Conservation (phyloP, 257 asterid genomes). For the Handroanthus guayacan region DNA sequence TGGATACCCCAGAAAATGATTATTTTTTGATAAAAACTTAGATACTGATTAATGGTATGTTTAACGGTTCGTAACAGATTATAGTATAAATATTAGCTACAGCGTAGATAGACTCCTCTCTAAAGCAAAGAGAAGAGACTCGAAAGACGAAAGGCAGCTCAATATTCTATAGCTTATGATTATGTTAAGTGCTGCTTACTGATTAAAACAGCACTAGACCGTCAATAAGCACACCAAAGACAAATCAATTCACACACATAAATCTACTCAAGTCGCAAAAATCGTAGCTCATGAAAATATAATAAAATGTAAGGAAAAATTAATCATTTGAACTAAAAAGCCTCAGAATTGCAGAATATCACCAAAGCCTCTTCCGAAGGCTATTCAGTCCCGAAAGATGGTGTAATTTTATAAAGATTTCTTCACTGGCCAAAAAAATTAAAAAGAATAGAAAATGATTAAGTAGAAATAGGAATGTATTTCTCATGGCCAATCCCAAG, state of each 20-base stretch:
- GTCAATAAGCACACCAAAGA: conserved; percentile 46
- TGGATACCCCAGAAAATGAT: too few species aligned
- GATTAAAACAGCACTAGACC: conserved; percentile 47
- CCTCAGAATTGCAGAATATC: conserved; percentile 89
- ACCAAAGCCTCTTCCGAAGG: conserved; percentile 46
- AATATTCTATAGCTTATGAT: conserved; percentile 47
- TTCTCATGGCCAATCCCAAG: conserved; percentile 84
- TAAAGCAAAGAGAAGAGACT: conserved; percentile 14
- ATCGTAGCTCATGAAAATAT: not conserved
- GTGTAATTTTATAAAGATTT: conserved; percentile 48
- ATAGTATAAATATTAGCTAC: conserved; percentile 35
- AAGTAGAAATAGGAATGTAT: conserved; percentile 32
- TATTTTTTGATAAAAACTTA: too few species aligned
- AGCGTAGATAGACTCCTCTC: conserved; percentile 37
- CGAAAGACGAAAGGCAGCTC: conserved; percentile 44
- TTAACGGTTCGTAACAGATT: too few species aligned
- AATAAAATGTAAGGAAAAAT: not conserved
- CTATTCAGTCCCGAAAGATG: conserved; percentile 92
- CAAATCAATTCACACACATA: too few species aligned
- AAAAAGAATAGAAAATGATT: not conserved
- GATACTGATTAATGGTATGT: too few species aligned
- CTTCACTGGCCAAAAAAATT: conserved; percentile 52
- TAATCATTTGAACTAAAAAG: conserved; percentile 4
- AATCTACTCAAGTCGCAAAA: too few species aligned
- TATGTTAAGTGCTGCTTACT: conserved; percentile 45